Evolutionary conservation across 2,329 filamentous ascomycete species (phyloP).

Genomic region (Calonectria pauciramosa): DNA sequence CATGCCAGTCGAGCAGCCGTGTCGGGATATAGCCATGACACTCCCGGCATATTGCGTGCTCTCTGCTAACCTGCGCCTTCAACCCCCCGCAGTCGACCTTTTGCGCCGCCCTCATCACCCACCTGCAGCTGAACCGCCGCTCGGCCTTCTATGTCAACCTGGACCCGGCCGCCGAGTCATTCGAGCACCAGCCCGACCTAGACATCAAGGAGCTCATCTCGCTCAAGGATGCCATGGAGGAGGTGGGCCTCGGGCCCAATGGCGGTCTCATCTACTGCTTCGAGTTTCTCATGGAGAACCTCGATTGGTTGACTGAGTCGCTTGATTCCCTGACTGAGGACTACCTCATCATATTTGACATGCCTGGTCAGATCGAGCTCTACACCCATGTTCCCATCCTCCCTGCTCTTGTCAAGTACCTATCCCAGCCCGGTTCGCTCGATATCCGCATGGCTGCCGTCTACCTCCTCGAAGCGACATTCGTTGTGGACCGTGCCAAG

Average conservation of each 20-base stretch:
- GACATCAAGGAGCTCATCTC: slow-evolving; percentile 97
- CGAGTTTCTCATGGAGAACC: slow-evolving; percentile 93
- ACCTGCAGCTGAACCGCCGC: slow-evolving; percentile 90
- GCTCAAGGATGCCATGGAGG: slow-evolving; percentile 96
- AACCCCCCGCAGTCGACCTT: slow-evolving; percentile 82
- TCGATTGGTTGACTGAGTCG: slow-evolving; percentile 89
- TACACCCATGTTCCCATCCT: slow-evolving; percentile 97
- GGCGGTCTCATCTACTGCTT: slow-evolving; percentile 97
- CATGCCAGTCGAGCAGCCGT: neutral
- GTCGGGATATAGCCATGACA: slow-evolving; percentile 29
- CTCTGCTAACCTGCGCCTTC: slow-evolving; percentile 24
- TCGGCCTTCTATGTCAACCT: slow-evolving; percentile 98
- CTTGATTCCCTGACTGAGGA: slow-evolving; percentile 91
- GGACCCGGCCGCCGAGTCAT: slow-evolving; percentile 93
- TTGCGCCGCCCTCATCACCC: slow-evolving; percentile 92
- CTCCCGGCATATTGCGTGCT: slow-evolving; percentile 38
- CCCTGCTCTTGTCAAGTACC: slow-evolving; percentile 84
- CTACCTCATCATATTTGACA: slow-evolving; percentile 97
- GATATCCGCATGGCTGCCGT: slow-evolving; percentile 94
- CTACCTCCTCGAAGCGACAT: slow-evolving; percentile 95
- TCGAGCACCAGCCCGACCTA: slow-evolving; percentile 91
- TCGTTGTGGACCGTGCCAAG: slow-evolving; percentile 95
- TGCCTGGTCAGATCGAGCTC: slow-evolving; percentile 98
- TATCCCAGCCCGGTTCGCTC: slow-evolving; percentile 83
- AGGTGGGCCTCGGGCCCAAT: slow-evolving; percentile 90